phyloP scores from a whole-genome alignment of 345 rosid genomes.

The Mercurialis annua region DNA sequence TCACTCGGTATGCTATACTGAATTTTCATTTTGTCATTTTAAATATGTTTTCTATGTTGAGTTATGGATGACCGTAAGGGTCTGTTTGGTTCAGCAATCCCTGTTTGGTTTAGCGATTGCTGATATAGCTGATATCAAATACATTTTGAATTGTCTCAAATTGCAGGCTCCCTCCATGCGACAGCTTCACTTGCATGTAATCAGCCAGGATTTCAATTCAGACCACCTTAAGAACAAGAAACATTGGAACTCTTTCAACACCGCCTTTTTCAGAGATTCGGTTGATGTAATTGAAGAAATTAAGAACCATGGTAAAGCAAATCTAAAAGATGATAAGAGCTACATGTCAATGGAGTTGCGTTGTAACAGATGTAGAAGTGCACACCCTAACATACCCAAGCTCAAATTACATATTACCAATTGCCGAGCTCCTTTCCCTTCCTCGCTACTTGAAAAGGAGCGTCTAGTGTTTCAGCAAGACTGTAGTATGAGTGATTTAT shows the following conservation, averaged over 20 bases:
- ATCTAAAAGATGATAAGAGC: slow-evolving; percentile 38
- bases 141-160: slow-evolving; percentile 2
- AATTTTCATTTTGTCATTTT: neutral
- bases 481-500: slow-evolving; percentile 1
- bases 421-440: slow-evolving; percentile 57
- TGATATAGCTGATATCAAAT: neutral
- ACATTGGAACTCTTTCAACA: slow-evolving; percentile 90
- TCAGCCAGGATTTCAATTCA: slow-evolving; percentile 91
- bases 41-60: too few relatives aligned
- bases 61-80: too few relatives aligned
- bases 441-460: slow-evolving; percentile 42
- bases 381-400: slow-evolving; percentile 83
- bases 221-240: slow-evolving; percentile 76
- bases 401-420: slow-evolving; percentile 62
- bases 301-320: slow-evolving; percentile 49
- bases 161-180: slow-evolving; percentile 69
- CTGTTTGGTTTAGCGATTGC: too few relatives aligned
- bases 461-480: slow-evolving; percentile 25
- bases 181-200: slow-evolving; percentile 86
- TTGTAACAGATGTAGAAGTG: slow-evolving; percentile 80
- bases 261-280: slow-evolving; percentile 75
- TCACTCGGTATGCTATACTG: slow-evolving; percentile 56
- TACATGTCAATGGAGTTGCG: slow-evolving; percentile 68
- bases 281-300: slow-evolving; percentile 78
- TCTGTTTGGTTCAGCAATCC: too few relatives aligned